Evolutionary conservation across 2,329 filamentous ascomycete genomes (phyloP), one percentile per base, ranked within the genome.

Genomic region (Arthrinium phaeospermum): DNA sequence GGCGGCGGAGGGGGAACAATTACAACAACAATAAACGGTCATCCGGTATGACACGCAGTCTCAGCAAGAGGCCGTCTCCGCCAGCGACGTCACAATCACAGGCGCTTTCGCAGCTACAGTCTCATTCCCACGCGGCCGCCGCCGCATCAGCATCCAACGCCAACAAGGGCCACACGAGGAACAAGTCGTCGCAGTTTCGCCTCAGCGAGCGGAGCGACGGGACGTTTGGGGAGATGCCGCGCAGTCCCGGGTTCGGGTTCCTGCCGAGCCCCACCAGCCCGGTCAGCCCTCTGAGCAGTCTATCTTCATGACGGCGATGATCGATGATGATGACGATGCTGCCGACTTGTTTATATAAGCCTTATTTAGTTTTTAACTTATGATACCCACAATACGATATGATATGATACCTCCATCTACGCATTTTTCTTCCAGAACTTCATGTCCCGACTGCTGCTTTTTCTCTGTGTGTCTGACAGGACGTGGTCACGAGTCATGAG

Each of bases 161-260:
- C 37, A 8, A 41, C 37, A 69, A 69, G 30, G 44, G 49, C 16
- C 61, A 73, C 45, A 24, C 45, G 6, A 53, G 67, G 12, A 45
- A 61, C 27, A 41, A 47, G 37, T 67, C 57, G 37, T 44, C 41
- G 41, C 37, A 49, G 30, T 57, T 71, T 24, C 47, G 53, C 6
- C 49, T 69, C n/a, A 71, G 72, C 37, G 49, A 70, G n/a, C 37
- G 30, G 19, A 71, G 70, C 47, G 72, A 67, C 22, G 72, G 72
- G 51, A 73, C 72, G 22, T 73, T 73, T 57, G 72, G 72, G n/a
- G 70, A 53, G 27, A 24, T 53, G 46, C 68, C 68, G 68, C 27
- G 30, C 19, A 70, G 68, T 13, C 68, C 68, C 57, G 57, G 57
- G 10, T 64, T 64, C 19, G 53, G 34, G 22, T 34, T 64, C 34